These are phyloP conservation scores for Hysterium pulicare DNA, from an alignment of 2,329 filamentous ascomycete genomes.

Conservation along the genomic window DNA sequence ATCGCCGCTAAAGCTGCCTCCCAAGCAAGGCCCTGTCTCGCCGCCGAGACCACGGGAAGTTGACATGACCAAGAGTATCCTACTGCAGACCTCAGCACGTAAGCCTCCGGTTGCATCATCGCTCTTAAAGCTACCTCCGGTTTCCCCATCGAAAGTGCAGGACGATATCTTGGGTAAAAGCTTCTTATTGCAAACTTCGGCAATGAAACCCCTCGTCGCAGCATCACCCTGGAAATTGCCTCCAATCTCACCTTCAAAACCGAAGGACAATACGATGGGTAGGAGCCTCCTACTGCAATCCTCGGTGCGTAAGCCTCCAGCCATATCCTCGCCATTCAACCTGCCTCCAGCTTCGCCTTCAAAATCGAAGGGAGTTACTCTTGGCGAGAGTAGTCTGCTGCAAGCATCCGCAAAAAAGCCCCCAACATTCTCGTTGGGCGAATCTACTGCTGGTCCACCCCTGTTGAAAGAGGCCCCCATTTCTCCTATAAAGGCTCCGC, in stretches of 20 bases:
- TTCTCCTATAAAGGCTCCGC: constrained; percentile 2
- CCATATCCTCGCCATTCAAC: no score
- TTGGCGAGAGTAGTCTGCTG: constrained; percentile 3
- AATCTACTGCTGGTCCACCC: not conserved
- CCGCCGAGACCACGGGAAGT: not conserved
- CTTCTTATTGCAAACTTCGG: constrained; percentile 6
- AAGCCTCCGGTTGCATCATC: not conserved
- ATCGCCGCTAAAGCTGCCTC: no score
- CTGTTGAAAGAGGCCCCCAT: not conserved
- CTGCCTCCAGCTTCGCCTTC: not conserved
- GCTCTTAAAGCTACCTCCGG: constrained; percentile 1
- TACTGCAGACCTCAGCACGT: not conserved
- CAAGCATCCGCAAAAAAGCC: constrained; percentile 9
- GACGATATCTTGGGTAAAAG: constrained; percentile 1
- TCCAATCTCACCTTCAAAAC: constrained; percentile 5
- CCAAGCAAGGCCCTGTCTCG: no score
- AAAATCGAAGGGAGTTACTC: not conserved
- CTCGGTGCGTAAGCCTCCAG: not conserved
- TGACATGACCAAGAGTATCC: not conserved
- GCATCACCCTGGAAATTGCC: constrained; percentile 8
- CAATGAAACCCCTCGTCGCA: constrained; percentile 6
- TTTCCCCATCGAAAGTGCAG: not conserved
- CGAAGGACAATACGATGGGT: not conserved
- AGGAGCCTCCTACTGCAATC: not conserved
- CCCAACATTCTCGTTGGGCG: not conserved